phyloP scores from a whole-genome alignment of 2,329 filamentous ascomycete species.

The Graphilbum ipis-grandicollis region DNA sequence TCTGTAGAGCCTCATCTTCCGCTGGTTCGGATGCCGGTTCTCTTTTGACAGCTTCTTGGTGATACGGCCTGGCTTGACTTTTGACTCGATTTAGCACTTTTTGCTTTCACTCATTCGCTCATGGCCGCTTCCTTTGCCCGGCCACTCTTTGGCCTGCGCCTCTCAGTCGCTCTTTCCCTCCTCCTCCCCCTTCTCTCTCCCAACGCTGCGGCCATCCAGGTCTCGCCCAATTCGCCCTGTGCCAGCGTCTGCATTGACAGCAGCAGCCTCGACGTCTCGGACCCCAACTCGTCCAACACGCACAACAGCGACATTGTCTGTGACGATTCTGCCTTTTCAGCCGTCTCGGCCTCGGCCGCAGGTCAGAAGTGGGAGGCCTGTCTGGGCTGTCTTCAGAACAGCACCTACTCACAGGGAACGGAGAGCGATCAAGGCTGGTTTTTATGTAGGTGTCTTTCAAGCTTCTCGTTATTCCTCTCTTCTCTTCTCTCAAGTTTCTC shows the following conservation, averaged over 20 bases:
- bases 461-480: too few relatives aligned
- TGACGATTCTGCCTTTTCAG: slow-evolving; percentile 25
- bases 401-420: slow-evolving; percentile 24
- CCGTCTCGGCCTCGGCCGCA: slow-evolving; percentile 14
- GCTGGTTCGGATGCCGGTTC: too few relatives aligned
- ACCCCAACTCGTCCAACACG: slow-evolving; percentile 28
- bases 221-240: slow-evolving; percentile 37
- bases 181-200: not conserved
- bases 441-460: slow-evolving; percentile 37
- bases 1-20: too few relatives aligned
- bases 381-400: slow-evolving; percentile 34
- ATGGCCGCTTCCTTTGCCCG: too few relatives aligned
- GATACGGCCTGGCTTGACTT: too few relatives aligned
- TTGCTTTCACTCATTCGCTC: too few relatives aligned
- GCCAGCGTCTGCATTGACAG: slow-evolving; percentile 29
- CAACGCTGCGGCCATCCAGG: slow-evolving; percentile 21
- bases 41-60: too few relatives aligned
- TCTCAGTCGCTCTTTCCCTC: too few relatives aligned
- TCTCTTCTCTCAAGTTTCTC: too few relatives aligned
- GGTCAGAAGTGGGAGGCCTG: slow-evolving; percentile 32
- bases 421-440: slow-evolving; percentile 40
- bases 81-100: too few relatives aligned
- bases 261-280: slow-evolving; percentile 21
- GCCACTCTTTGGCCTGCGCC: too few relatives aligned
- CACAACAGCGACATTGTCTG: slow-evolving; percentile 28